A percentile compares a stretch with the other conserved stretches of the same genome.
Evolutionary conservation across 179 eudicot species (phyloP).

Genomic region (Nepenthes alata): DNA sequence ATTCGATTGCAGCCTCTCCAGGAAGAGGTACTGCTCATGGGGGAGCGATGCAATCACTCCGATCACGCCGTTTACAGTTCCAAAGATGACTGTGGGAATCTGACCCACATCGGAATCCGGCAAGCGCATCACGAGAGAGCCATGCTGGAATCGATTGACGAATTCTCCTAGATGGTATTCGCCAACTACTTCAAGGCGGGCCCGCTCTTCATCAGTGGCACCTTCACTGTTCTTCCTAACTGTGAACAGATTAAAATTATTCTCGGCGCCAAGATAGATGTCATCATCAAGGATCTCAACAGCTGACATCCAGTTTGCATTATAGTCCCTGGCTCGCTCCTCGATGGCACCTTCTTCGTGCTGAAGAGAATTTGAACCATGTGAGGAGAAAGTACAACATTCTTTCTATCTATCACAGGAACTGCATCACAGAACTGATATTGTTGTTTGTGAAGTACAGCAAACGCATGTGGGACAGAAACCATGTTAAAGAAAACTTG

Average conservation of each 20-base stretch:
- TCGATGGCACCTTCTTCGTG: slow-evolving; percentile 99
- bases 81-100: slow-evolving; percentile 84
- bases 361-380: slow-evolving; percentile 23
- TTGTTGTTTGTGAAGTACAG: neutral
- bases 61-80: slow-evolving; percentile 87
- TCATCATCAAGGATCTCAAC: slow-evolving; percentile 95
- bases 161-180: slow-evolving; percentile 96
- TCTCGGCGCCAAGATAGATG: slow-evolving; percentile 80
- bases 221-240: slow-evolving; percentile 92
- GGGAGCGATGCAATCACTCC: slow-evolving; percentile 96
- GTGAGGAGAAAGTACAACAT: neutral
- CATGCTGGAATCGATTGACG: slow-evolving; percentile 80
- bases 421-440: neutral
- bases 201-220: slow-evolving; percentile 92
- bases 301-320: slow-evolving; percentile 98
- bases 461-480: no score
- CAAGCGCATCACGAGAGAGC: slow-evolving; percentile 92
- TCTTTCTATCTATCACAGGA: neutral
- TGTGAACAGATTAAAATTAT: slow-evolving; percentile 82
- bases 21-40: slow-evolving; percentile 63
- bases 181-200: slow-evolving; percentile 98
- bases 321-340: slow-evolving; percentile 98
- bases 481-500: no score
- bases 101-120: slow-evolving; percentile 92
- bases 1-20: slow-evolving; percentile 72